phyloP scores from a whole-genome alignment of 2,329 filamentous ascomycete genomes.

The Aspergillus sp. region DNA sequence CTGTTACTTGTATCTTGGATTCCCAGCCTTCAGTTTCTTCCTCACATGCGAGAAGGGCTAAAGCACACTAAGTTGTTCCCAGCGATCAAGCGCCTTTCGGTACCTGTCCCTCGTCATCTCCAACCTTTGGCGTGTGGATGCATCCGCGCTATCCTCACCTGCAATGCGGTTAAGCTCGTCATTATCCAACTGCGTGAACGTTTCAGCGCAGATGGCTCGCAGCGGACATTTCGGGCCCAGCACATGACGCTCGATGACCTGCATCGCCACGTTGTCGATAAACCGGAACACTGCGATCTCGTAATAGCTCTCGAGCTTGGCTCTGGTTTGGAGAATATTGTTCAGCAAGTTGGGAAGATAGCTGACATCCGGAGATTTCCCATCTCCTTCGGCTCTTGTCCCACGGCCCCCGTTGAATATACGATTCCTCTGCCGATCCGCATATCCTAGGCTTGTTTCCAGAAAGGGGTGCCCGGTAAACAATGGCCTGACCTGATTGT shows the following conservation, averaged over 20 bases:
- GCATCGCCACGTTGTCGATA: conserved; percentile 18
- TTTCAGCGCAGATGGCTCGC: conserved; percentile 1
- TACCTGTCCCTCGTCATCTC: conserved; percentile 11
- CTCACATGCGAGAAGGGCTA: neutral
- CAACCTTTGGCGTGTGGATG: conserved; percentile 4
- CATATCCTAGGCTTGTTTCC: neutral
- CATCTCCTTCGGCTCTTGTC: neutral
- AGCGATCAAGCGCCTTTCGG: conserved; percentile 6
- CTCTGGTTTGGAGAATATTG: conserved; percentile 9
- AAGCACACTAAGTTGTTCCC: conserved; percentile 1
- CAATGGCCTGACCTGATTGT: conserved; percentile 10
- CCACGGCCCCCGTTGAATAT: neutral
- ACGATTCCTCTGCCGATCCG: neutral
- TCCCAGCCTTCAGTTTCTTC: too few relatives aligned
- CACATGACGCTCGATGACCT: conserved; percentile 12
- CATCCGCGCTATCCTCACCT: conserved; percentile 16
- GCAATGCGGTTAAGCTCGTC: conserved; percentile 13
- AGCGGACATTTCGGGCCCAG: conserved; percentile 15
- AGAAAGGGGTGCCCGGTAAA: conserved; percentile 1
- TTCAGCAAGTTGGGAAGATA: conserved; percentile 2
- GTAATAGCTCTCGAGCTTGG: conserved; percentile 11
- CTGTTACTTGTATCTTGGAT: neutral
- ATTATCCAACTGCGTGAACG: conserved; percentile 9
- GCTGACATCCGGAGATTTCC: neutral
- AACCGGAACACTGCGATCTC: conserved; percentile 12